Percentiles rank a stretch among this genome's conserved stretches.
Evolutionary conservation across 2,329 filamentous ascomycete species (phyloP).

Genomic region (Ilyonectria destructans): DNA sequence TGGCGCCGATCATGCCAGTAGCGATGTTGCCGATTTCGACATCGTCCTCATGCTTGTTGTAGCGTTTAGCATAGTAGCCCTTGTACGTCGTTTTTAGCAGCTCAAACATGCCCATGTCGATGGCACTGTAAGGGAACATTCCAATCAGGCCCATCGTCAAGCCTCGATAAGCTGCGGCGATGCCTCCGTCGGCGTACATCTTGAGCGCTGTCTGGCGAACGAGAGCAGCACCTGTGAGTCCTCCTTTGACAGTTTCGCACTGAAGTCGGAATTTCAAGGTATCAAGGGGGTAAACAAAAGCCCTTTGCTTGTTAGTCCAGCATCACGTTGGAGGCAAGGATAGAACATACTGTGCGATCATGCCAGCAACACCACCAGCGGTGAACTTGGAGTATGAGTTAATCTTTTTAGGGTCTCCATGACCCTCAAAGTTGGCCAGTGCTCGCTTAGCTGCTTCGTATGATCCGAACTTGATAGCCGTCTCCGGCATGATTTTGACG

Average conservation of each 20-base stretch:
- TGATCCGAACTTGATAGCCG: constrained; percentile 97
- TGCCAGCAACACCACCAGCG: constrained; percentile 91
- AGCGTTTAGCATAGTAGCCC: constrained; percentile 77
- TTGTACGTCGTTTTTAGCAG: constrained; percentile 86
- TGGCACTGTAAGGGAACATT: constrained; percentile 98
- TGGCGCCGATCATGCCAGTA: constrained; percentile 91
- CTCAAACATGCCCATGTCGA: constrained; percentile 97
- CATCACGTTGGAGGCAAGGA: not conserved
- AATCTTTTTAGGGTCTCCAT: constrained; percentile 85
- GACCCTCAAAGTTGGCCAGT: constrained; percentile 89
- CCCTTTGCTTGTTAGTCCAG: constrained; percentile 62
- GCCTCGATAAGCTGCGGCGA: constrained; percentile 88
- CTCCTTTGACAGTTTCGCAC: constrained; percentile 92
- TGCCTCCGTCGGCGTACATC: constrained; percentile 85
- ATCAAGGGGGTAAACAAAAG: constrained; percentile 95
- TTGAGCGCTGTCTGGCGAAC: constrained; percentile 87
- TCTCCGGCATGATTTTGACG: constrained; percentile 98
- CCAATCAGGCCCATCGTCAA: constrained; percentile 94
- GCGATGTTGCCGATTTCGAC: constrained; percentile 85
- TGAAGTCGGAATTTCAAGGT: constrained; percentile 89
- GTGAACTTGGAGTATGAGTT: constrained; percentile 90
- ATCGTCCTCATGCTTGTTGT: constrained; percentile 86
- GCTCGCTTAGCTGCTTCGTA: constrained; percentile 96
- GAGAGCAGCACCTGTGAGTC: constrained; percentile 85
- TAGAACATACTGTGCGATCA: constrained; percentile 88